These are phyloP conservation scores for Apiotrichum domesticum DNA, from an alignment of 1,284 basidiomycete species.

Conservation along the genomic window DNA sequence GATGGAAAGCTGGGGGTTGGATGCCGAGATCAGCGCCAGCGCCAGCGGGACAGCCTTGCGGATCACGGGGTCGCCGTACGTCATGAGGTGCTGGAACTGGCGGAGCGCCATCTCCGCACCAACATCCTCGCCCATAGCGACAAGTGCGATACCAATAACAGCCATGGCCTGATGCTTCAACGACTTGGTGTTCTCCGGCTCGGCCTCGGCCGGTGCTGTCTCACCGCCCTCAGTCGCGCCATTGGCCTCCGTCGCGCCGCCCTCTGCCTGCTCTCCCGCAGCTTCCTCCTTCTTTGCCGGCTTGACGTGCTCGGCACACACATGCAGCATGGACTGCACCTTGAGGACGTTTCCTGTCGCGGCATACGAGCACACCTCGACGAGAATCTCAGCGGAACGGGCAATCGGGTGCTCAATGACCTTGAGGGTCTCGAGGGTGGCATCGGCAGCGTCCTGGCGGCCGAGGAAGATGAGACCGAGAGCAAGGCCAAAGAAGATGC, in stretches of 20 bases:
- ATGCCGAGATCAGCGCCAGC: constrained; percentile 86
- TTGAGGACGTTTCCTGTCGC: constrained; percentile 95
- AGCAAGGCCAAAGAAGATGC: constrained; percentile 82
- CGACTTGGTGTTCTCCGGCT: constrained; percentile 47
- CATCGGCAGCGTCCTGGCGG: constrained; percentile 88
- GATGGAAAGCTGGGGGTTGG: constrained; percentile 91
- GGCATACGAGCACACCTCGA: constrained; percentile 91
- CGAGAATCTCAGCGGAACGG: constrained; percentile 83
- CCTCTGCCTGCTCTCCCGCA: constrained; percentile 27
- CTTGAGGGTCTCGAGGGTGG: constrained; percentile 90
- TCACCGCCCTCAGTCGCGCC: constrained; percentile 4
- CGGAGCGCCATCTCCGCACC: constrained; percentile 94
- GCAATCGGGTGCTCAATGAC: constrained; percentile 90
- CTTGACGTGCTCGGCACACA: constrained; percentile 82
- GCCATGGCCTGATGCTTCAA: constrained; percentile 91
- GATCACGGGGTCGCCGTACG: constrained; percentile 92
- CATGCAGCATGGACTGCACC: constrained; percentile 86
- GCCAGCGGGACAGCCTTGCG: constrained; percentile 93
- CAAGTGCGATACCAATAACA: constrained; percentile 86
- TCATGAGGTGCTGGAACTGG: constrained; percentile 99
- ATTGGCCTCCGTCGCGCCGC: constrained; percentile 9
- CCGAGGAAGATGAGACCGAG: constrained; percentile 88
- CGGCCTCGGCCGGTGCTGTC: constrained; percentile 10
- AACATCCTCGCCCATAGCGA: constrained; percentile 98
- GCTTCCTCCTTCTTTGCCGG: constrained; percentile 26